Conservation (phyloP, 441 rosid species). For the Breynia disticha region DNA sequence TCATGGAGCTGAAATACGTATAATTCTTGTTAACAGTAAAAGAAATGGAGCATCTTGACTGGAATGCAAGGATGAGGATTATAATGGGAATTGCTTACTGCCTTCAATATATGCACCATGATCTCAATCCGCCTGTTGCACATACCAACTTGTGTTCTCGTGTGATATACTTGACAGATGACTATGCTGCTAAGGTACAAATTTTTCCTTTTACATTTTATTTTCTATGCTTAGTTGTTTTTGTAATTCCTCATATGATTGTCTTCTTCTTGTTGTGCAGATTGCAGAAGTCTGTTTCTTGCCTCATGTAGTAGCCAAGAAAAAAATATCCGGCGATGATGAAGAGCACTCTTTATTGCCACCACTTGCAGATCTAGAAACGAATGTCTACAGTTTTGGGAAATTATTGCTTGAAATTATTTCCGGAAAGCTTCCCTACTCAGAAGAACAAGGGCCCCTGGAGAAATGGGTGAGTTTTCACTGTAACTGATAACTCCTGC, state of each 20-base stretch:
- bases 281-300: slow-evolving; percentile 45
- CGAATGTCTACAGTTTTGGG: slow-evolving; percentile 65
- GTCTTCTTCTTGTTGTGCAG: slow-evolving; percentile 19
- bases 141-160: slow-evolving; percentile 38
- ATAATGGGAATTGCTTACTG: slow-evolving; percentile 81
- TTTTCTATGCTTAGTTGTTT: neutral
- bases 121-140: slow-evolving; percentile 56
- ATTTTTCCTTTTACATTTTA: slow-evolving; percentile 4
- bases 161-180: slow-evolving; percentile 52
- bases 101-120: slow-evolving; percentile 70
- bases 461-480: slow-evolving; percentile 61
- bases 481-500: neutral
- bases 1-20: slow-evolving; percentile 13
- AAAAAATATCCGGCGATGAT: slow-evolving; percentile 31
- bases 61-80: slow-evolving; percentile 63
- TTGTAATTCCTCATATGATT: neutral
- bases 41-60: slow-evolving; percentile 76
- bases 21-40: slow-evolving; percentile 33
- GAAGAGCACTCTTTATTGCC: slow-evolving; percentile 41
- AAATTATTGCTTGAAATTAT: slow-evolving; percentile 63
- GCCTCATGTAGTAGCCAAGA: slow-evolving; percentile 19
- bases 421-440: slow-evolving; percentile 65
- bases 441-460: slow-evolving; percentile 56
- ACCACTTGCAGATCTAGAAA: slow-evolving; percentile 46
- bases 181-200: slow-evolving; percentile 70